Conservation (phyloP, 2,329 filamentous ascomycete species). For the Akanthomyces uredinophilus region DNA sequence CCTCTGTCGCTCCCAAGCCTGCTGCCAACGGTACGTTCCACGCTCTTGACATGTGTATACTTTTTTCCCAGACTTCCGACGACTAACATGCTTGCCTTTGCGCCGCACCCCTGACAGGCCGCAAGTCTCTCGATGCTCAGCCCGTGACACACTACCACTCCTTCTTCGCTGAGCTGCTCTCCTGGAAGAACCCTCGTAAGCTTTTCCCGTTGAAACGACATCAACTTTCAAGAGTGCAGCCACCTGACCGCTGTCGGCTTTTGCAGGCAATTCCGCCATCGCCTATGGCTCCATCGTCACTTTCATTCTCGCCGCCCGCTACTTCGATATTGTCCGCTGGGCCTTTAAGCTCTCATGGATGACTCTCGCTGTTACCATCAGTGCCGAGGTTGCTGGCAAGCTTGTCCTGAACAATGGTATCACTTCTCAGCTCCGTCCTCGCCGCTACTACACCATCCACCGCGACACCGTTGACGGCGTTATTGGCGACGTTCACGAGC, state of each 20-base stretch:
- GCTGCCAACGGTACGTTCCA: conserved; percentile 31
- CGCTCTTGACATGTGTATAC: neutral
- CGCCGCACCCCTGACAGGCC: conserved; percentile 4
- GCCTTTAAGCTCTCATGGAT: conserved; percentile 61
- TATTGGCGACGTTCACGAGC: conserved; percentile 61
- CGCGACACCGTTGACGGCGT: conserved; percentile 56
- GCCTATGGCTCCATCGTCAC: conserved; percentile 55
- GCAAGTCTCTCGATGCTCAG: conserved; percentile 31
- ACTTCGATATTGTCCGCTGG: conserved; percentile 62
- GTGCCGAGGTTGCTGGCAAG: conserved; percentile 59
- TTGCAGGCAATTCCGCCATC: conserved; percentile 57
- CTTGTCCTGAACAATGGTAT: conserved; percentile 56
- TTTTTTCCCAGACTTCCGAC: neutral
- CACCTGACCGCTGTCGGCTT: conserved; percentile 17
- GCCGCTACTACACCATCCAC: conserved; percentile 62
- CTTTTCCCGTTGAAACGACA: conserved; percentile 16
- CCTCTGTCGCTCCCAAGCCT: conserved; percentile 2
- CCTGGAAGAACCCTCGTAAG: conserved; percentile 64
- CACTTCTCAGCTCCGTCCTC: conserved; percentile 60
- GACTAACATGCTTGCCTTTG: conserved; percentile 5
- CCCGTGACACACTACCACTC: conserved; percentile 66
- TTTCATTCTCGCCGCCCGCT: conserved; percentile 58
- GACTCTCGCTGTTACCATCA: conserved; percentile 53
- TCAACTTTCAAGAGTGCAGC: neutral
- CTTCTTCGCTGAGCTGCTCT: conserved; percentile 63